Percentiles rank a stretch among this genome's conserved stretches.
phyloP scores from a whole-genome alignment of 768 basidiomycete genomes.

The Lactifluus piperatus region DNA sequence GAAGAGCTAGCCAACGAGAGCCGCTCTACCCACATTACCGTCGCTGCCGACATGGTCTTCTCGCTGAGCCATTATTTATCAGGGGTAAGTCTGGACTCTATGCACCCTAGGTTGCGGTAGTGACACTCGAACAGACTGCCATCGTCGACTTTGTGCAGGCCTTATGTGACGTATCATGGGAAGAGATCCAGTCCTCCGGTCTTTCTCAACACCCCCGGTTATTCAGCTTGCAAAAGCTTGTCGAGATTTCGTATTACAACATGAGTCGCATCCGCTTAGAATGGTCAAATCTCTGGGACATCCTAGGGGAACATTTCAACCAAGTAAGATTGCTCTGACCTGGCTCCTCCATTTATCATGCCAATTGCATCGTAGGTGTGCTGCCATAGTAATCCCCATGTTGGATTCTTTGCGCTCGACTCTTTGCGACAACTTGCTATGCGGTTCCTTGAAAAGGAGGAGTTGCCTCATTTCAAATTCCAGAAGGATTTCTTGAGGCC shows the following conservation, averaged over 20 bases:
- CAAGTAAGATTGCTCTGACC: slow-evolving; percentile 45
- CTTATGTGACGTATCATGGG: slow-evolving; percentile 95
- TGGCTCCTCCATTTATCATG: background rate
- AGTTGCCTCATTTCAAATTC: slow-evolving; percentile 96
- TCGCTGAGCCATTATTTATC: slow-evolving; percentile 90
- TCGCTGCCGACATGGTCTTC: slow-evolving; percentile 99
- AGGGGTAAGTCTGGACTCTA: slow-evolving; percentile 53
- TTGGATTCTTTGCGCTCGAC: slow-evolving; percentile 94
- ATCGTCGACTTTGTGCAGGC: slow-evolving; percentile 98
- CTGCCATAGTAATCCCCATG: slow-evolving; percentile 95
- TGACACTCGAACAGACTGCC: slow-evolving; percentile 52
- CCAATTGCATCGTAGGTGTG: slow-evolving; percentile 59
- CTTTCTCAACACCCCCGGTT: slow-evolving; percentile 88
- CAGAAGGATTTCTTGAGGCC: slow-evolving; percentile 99
- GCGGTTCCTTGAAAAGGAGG: slow-evolving; percentile 98
- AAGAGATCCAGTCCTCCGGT: slow-evolving; percentile 97
- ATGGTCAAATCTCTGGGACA: slow-evolving; percentile 98
- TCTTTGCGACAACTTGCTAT: slow-evolving; percentile 94
- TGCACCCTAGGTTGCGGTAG: background rate
- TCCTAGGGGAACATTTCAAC: slow-evolving; percentile 97
- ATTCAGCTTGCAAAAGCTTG: slow-evolving; percentile 95
- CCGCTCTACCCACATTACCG: slow-evolving; percentile 94
- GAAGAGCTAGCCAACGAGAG: slow-evolving; percentile 97
- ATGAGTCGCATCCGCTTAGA: slow-evolving; percentile 97
- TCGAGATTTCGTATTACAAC: slow-evolving; percentile 99